Evolutionary conservation across 2,329 filamentous ascomycete genomes (phyloP), one percentile per base, ranked within the genome.

Genomic region (Aspergillus sojae): DNA sequence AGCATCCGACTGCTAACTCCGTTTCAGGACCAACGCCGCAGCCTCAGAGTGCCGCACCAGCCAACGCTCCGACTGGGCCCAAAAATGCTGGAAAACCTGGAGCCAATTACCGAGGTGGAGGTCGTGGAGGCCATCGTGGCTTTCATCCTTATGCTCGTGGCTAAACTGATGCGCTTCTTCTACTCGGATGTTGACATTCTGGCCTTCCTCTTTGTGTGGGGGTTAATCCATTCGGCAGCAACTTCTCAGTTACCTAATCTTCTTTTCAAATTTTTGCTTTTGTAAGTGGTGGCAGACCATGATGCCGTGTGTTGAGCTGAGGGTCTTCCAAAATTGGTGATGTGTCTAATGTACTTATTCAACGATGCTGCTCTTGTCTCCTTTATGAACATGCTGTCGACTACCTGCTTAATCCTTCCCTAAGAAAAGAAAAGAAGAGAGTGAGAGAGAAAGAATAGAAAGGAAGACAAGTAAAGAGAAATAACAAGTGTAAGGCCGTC

Each of bases 71-170:
- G 0, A 99, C 95, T 0, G 95, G 95, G 0, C 95, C 95, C 5
- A 96, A 96, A 85, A 99, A 98, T 73, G 93, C 94, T 1, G 94
- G 94, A 30, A 91, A 90, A 74, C 93, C 94, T 1, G 93, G 94
- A 19, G 93, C 92, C 1, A 97, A 97, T 80, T 98, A 97, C 78
- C 90, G 94, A 46, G 94, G 95, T 59, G 94, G 94, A 58, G 93
- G 94, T 21, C 84, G 92, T 65, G 91, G 92, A 64, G 87, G 88
- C 57, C 79, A 84, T 78, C 83, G 92, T 32, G 92, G 91, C 3
- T 96, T 87, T 79, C 92, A 96, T 75, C 93, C 93, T 36, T 96
- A 96, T 79, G 80, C 85, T 53, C 78, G 83, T 32, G 67, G 69
- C 58, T 75, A 68, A 64, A 48, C 28, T 12, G 28, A 52, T 32